Evolutionary conservation across 2,329 filamentous ascomycete species (phyloP).

Genomic region (Drechslerella coelobrocha): DNA sequence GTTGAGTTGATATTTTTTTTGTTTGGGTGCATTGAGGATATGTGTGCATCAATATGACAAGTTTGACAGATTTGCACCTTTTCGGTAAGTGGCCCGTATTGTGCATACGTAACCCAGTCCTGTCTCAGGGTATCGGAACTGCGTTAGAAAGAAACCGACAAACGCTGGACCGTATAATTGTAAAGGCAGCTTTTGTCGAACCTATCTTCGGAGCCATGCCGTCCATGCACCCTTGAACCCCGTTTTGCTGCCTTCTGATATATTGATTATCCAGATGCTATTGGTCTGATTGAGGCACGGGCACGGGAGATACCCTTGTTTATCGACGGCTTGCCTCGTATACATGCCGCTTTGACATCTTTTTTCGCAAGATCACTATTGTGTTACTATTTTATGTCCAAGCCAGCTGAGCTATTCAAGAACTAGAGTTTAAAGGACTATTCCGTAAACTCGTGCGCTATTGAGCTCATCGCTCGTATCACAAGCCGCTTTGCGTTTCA

Average conservation of each 20-base stretch:
- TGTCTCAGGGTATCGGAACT: constrained; percentile 50
- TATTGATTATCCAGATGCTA: constrained; percentile 9
- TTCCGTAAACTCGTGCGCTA: constrained; percentile 15
- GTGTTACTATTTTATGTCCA: not conserved
- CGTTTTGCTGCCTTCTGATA: constrained; percentile 5
- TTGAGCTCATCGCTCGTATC: constrained; percentile 27
- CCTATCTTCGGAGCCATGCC: constrained; percentile 38
- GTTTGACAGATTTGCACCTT: constrained; percentile 43
- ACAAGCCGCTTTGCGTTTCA: constrained; percentile 37
- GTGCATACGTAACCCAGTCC: constrained; percentile 48
- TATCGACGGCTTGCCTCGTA: constrained; percentile 32
- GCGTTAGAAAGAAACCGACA: constrained; percentile 48
- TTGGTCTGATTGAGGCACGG: constrained; percentile 23
- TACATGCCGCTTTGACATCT: constrained; percentile 32
- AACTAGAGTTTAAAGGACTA: constrained; percentile 13
- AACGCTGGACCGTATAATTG: constrained; percentile 14
- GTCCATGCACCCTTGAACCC: constrained; percentile 34
- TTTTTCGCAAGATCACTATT: not conserved
- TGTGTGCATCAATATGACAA: not conserved
- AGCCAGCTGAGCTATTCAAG: not conserved
- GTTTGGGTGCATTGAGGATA: too few relatives aligned
- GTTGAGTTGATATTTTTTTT: not conserved
- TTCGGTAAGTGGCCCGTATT: constrained; percentile 51
- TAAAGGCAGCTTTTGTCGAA: not conserved
- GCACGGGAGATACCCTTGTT: constrained; percentile 42